Evolutionary conservation across 306 rosid genomes (phyloP).

Genomic region (Cyamopsis tetragonoloba): DNA sequence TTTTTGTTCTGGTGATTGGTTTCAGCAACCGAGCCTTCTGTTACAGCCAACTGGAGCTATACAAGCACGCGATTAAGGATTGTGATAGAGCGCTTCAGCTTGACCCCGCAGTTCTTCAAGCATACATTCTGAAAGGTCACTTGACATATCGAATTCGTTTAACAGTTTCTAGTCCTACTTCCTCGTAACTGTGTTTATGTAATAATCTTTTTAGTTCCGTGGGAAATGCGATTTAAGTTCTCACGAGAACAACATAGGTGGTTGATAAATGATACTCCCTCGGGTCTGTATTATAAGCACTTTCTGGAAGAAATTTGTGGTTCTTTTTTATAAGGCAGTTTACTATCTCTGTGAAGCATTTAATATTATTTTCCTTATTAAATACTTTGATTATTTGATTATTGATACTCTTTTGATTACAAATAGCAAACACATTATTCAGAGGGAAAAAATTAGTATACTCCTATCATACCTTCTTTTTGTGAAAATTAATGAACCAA

Average conservation of each 20-base stretch:
- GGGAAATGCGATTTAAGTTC: slow-evolving; percentile 5
- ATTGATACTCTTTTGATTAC: no score
- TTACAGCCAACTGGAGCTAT: slow-evolving; percentile 81
- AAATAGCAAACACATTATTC: no score
- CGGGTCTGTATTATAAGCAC: no score
- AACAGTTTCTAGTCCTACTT: background rate
- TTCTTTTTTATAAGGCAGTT: no score
- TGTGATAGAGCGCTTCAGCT: slow-evolving; percentile 83
- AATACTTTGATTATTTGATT: no score
- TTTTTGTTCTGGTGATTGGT: slow-evolving; percentile 21
- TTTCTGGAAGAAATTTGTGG: no score
- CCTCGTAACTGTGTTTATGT: slow-evolving; percentile 3
- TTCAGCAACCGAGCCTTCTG: slow-evolving; percentile 88
- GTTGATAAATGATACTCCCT: slow-evolving; percentile 2
- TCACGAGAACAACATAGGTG: background rate
- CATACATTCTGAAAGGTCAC: slow-evolving; percentile 75
- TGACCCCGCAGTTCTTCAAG: slow-evolving; percentile 66
- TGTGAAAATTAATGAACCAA: no score
- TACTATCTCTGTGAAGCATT: no score
- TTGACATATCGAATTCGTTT: slow-evolving; percentile 2
- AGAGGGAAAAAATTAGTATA: no score
- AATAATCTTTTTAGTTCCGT: background rate
- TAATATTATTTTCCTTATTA: no score
- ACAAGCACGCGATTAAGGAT: slow-evolving; percentile 85
- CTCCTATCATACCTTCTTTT: no score